Conservation (phyloP, 345 rosid species). For the Lumnitzera littorea region DNA sequence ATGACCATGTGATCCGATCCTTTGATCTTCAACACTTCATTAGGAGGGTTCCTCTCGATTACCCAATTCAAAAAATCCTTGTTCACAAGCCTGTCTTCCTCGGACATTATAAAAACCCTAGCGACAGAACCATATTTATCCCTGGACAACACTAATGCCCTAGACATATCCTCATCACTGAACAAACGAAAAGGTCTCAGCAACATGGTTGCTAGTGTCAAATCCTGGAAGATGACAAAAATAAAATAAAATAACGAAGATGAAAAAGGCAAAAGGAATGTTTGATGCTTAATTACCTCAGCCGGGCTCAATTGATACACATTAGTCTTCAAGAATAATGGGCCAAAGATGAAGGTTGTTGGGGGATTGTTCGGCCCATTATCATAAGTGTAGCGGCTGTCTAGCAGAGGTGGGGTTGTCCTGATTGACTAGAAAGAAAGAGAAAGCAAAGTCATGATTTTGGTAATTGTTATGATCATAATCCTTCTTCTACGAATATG, state of each 20-base stretch:
- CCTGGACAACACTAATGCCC: conserved; percentile 21
- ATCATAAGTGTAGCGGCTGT: conserved; percentile 26
- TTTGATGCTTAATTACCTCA: conserved; percentile 21
- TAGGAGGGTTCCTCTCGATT: conserved; percentile 41
- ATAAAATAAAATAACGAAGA: too few species aligned
- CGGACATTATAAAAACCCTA: conserved; percentile 35
- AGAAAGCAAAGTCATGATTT: not conserved
- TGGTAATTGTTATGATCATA: too few species aligned
- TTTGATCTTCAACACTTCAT: conserved; percentile 25
- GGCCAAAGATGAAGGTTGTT: conserved; percentile 35
- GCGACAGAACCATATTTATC: conserved; percentile 37
- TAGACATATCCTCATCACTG: conserved; percentile 26
- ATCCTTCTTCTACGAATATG: too few species aligned
- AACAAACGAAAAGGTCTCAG: conserved; percentile 33
- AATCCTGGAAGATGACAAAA: conserved; percentile 20
- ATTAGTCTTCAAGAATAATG: conserved; percentile 15
- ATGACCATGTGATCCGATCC: conserved; percentile 60
- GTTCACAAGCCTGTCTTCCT: conserved; percentile 18
- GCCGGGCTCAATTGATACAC: conserved; percentile 47
- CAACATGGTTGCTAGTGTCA: conserved; percentile 37
- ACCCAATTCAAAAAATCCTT: conserved; percentile 30
- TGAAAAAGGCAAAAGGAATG: not conserved
- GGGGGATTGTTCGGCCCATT: conserved; percentile 37
- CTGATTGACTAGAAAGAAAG: not conserved
- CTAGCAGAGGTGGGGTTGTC: conserved; percentile 19